Base-by-base conservation (phyloP, 1,139 yeast genomes). In the Magnusiomyces tetraspermus region DNA sequence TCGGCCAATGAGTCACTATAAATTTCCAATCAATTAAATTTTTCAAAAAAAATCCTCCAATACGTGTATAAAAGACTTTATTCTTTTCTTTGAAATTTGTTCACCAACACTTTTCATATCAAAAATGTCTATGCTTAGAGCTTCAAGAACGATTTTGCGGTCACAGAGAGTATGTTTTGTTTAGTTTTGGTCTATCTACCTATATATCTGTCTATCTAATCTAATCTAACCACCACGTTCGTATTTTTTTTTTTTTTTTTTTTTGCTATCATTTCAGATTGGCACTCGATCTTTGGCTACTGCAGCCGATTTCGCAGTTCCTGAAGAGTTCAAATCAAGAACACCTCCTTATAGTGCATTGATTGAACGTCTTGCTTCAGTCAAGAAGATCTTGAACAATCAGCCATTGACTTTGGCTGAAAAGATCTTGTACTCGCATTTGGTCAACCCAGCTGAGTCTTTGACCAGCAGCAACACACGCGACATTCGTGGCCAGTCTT, bases 361-460 rank as follows among this genome's bases (percentile, higher is more conserved):
- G 58, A 71, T 86, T 50, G 71, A 73, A 33, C 85, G 85, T 51
- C 75, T 92, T 57, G 68, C 71, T 4, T 67, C 73, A 43, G 95
- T 89, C 53, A 80, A 84, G 58, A 70, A 71, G 56, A 76, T 87
- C 38, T 73, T 89, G 50, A 77, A 76, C 59, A 72, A 83, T 64
- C 77, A 82, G 61, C 96, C 96, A 2, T 76, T 92, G 63, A 92
- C 98, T 0, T 74, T 87, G 54, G 95, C 97, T 13, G 98, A 92
- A 71, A 92, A 92, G 73, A 87, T 89, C 61, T 75, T 92, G 55
- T 92, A 92, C 67, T 85, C 97, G 1, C 98, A 92, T 71, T 75
- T 92, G 63, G 86, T 81, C 48, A 74, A 87, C 64, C 95, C 96
- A 8, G 92, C 85, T 63, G 96, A 87, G 59, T 76, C 84, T 43